phyloP scores from a whole-genome alignment of 2,329 filamentous ascomycete genomes.

The Aspergillus jensenii region DNA sequence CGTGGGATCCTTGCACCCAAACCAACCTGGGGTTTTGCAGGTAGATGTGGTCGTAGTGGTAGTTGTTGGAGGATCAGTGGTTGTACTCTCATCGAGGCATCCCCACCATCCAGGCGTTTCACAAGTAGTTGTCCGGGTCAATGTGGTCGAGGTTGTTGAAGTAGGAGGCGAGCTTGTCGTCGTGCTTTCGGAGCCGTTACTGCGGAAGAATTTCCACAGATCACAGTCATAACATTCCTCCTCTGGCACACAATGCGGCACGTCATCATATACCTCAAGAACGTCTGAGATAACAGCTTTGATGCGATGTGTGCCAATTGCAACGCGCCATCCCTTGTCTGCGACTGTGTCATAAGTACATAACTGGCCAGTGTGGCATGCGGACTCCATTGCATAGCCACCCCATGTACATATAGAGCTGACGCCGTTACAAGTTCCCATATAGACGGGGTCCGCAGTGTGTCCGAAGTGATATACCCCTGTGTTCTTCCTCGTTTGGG shows the following conservation, averaged over 20 bases:
- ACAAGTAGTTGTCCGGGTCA: conserved; percentile 79
- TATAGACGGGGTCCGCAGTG: conserved; percentile 91
- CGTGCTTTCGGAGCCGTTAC: conserved; percentile 78
- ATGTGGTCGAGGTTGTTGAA: conserved; percentile 15
- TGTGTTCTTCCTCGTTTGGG: conserved; percentile 70
- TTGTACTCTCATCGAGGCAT: conserved; percentile 51
- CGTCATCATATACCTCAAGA: conserved; percentile 75
- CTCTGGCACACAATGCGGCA: conserved; percentile 74
- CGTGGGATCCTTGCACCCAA: conserved; percentile 41
- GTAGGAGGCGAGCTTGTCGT: conserved; percentile 30
- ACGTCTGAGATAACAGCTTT: conserved; percentile 84
- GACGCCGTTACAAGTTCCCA: conserved; percentile 88
- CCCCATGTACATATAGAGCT: conserved; percentile 86
- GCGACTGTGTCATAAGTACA: conserved; percentile 91
- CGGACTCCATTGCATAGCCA: conserved; percentile 88
- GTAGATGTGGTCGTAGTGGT: conserved; percentile 24
- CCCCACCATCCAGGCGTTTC: conserved; percentile 94
- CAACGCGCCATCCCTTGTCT: conserved; percentile 89
- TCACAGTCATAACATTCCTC: conserved; percentile 84
- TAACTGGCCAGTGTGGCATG: conserved; percentile 85
- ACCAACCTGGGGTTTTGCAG: conserved; percentile 42
- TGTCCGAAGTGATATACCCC: conserved; percentile 91
- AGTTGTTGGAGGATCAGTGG: conserved; percentile 34
- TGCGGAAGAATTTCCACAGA: conserved; percentile 92
- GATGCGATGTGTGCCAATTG: conserved; percentile 89